Conservation (phyloP, 768 basidiomycete species). For the Podaxis pistillaris region DNA sequence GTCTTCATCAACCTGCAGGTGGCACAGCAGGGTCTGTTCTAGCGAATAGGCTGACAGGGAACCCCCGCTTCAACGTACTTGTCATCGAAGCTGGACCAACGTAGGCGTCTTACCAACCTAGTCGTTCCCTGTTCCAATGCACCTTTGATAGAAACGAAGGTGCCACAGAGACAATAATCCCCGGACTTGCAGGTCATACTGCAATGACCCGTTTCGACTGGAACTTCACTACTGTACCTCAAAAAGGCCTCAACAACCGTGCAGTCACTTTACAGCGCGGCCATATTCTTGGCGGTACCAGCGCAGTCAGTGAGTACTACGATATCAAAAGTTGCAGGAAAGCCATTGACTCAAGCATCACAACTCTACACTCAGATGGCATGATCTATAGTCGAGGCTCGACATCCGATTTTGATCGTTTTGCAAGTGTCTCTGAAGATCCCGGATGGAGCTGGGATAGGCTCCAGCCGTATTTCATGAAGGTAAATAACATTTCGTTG, state of each 20-base stretch:
- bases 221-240: slow-evolving; percentile 31
- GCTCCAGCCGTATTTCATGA: slow-evolving; percentile 24
- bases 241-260: slow-evolving; percentile 24
- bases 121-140: not conserved
- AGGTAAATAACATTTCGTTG: slow-evolving; percentile 15
- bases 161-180: slow-evolving; percentile 19
- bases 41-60: slow-evolving; percentile 27
- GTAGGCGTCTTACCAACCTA: slow-evolving; percentile 4
- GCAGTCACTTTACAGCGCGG: slow-evolving; percentile 27
- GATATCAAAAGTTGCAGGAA: not conserved
- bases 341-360: slow-evolving; percentile 12
- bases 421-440: slow-evolving; percentile 27
- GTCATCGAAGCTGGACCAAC: slow-evolving; percentile 18
- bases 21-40: slow-evolving; percentile 30
- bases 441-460: slow-evolving; percentile 33
- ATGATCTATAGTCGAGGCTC: slow-evolving; percentile 26
- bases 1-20: slow-evolving; percentile 14
- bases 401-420: slow-evolving; percentile 22
- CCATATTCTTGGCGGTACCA: slow-evolving; percentile 30
- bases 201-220: slow-evolving; percentile 20
- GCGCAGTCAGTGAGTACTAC: slow-evolving; percentile 27
- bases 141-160: not conserved
- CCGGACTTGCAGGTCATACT: slow-evolving; percentile 8
- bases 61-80: slow-evolving; percentile 14
- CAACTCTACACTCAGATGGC: not conserved